These are phyloP conservation scores for Priceomyces medius DNA, from an alignment of 805 yeast genomes.

Conservation along the genomic window DNA sequence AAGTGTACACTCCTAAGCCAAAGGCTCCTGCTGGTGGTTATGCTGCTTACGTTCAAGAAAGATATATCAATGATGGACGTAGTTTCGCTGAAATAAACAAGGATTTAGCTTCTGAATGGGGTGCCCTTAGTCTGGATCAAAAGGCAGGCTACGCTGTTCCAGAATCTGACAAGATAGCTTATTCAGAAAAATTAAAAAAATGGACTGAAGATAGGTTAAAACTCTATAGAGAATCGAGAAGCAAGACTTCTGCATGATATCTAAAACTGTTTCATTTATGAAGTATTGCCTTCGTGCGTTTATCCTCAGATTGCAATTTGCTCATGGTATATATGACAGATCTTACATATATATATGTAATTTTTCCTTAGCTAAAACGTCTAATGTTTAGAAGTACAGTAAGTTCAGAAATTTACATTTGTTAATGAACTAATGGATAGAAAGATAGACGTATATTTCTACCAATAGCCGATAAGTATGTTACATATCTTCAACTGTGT, in stretches of 20 bases:
- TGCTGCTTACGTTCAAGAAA: conserved; percentile 29
- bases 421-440: too few relatives aligned
- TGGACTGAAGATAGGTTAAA: conserved; percentile 33
- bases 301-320: too few relatives aligned
- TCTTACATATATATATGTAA: too few relatives aligned
- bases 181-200: conserved; percentile 18
- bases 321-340: too few relatives aligned
- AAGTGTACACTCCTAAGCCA: conserved; percentile 33
- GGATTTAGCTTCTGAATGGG: conserved; percentile 31
- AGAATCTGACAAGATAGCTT: conserved; percentile 18
- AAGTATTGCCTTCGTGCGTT: not conserved
- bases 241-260: conserved; percentile 1
- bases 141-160: conserved; percentile 23
- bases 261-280: not conserved
- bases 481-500: too few relatives aligned
- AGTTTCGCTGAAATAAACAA: conserved; percentile 24
- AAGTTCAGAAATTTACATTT: too few relatives aligned
- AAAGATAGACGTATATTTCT: too few relatives aligned
- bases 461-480: too few relatives aligned
- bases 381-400: too few relatives aligned
- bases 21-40: conserved; percentile 29
- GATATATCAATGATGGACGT: conserved; percentile 22
- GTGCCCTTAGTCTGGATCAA: conserved; percentile 24
- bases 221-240: conserved; percentile 13
- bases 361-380: too few relatives aligned